Conservation (phyloP, 805 yeast species). For the Ogataea methylovora region DNA sequence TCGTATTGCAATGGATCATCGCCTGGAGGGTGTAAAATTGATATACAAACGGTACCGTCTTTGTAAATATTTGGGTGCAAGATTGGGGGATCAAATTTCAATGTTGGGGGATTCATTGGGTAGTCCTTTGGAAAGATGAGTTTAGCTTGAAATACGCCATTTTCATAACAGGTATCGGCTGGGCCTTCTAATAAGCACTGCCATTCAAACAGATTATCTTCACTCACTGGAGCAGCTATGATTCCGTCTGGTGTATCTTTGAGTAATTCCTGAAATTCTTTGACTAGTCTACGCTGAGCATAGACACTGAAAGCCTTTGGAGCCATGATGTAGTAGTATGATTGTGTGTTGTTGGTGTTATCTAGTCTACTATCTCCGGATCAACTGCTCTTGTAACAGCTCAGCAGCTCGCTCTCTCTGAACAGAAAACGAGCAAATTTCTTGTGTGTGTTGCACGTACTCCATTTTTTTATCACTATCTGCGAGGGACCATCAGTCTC, state of each 20-base stretch:
- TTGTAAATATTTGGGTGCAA: constrained; percentile 91
- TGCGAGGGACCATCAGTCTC: no score
- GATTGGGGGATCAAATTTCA: constrained; percentile 66
- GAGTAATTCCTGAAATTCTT: constrained; percentile 81
- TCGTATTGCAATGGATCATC: constrained; percentile 96
- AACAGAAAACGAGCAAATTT: no score
- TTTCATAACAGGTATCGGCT: constrained; percentile 43
- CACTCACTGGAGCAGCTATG: constrained; percentile 84
- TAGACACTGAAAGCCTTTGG: no score
- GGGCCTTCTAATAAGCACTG: constrained; percentile 48
- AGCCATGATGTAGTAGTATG: no score
- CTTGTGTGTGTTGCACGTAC: no score
- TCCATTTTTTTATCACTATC: no score
- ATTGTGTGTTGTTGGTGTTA: no score
- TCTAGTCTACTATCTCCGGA: no score
- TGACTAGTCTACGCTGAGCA: constrained; percentile 83
- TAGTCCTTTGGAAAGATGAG: constrained; percentile 42
- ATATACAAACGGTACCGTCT: constrained; percentile 94
- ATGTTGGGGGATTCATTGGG: constrained; percentile 55
- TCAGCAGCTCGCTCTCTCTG: no score
- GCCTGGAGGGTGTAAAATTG: constrained; percentile 93
- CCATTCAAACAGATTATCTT: constrained; percentile 46
- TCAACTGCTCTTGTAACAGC: no score
- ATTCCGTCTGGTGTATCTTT: constrained; percentile 93
- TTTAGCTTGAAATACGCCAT: constrained; percentile 45